Percentiles rank a stretch among this genome's conserved stretches.
Conservation (phyloP, 2,329 filamentous ascomycete species). For the Pseudopyricularia cyperi region DNA sequence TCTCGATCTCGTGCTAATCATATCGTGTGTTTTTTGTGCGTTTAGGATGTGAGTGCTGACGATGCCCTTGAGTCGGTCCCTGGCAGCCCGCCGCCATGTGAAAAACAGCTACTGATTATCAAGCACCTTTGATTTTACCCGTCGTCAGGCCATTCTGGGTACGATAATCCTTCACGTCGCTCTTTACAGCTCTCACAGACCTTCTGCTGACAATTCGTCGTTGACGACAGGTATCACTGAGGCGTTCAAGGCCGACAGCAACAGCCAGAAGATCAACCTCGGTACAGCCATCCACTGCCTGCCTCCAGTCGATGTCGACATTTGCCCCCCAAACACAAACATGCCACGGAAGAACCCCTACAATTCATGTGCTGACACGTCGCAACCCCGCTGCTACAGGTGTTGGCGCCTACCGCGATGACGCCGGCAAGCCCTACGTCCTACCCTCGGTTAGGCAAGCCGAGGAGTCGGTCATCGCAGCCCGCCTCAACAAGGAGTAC, state of each 20-base stretch:
- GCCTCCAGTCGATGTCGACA: slow-evolving; percentile 4
- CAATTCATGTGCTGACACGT: not conserved
- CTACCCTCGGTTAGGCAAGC: slow-evolving; percentile 84
- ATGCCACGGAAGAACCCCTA: too few relatives aligned
- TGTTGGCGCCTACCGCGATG: slow-evolving; percentile 96
- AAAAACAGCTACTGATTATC: not conserved
- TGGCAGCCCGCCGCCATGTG: slow-evolving; percentile 4
- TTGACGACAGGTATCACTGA: slow-evolving; percentile 66
- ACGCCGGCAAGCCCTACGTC: slow-evolving; percentile 95
- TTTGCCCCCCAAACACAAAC: too few relatives aligned
- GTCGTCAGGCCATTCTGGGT: slow-evolving; percentile 61
- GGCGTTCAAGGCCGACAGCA: slow-evolving; percentile 94
- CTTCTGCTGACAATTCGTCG: slow-evolving; percentile 11
- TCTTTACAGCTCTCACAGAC: not conserved
- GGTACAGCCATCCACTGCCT: slow-evolving; percentile 46
- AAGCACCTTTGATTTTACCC: slow-evolving; percentile 11
- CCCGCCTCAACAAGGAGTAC: slow-evolving; percentile 88
- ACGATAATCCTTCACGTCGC: slow-evolving; percentile 17
- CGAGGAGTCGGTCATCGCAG: slow-evolving; percentile 71
- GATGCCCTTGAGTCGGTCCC: slow-evolving; percentile 10
- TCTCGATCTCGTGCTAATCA: slow-evolving; percentile 1
- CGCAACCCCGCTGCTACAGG: slow-evolving; percentile 29
- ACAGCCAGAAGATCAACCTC: slow-evolving; percentile 94
- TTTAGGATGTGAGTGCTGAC: slow-evolving; percentile 22
- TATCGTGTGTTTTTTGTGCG: not conserved